These are phyloP conservation scores for Tuber calosporum DNA, from an alignment of 495 filamentous ascomycete species.

Conservation along the genomic window DNA sequence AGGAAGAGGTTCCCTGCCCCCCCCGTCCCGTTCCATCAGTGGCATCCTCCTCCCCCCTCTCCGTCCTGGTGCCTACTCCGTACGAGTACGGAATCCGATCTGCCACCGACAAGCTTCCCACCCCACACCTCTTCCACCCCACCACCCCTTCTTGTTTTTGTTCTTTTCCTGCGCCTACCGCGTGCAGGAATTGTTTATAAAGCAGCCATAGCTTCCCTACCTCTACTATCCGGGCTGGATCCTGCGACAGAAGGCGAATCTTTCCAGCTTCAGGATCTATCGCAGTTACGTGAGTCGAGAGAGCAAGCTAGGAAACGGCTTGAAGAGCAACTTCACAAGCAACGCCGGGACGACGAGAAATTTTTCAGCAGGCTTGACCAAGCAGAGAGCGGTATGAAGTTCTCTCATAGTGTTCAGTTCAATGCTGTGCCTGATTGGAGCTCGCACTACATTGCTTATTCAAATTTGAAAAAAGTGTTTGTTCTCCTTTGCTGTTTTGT, in stretches of 20 bases:
- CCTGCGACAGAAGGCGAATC: conserved; percentile 24
- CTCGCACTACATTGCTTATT: conserved; percentile 93
- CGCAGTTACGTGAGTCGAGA: conserved; percentile 20
- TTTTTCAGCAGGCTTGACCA: conserved; percentile 51
- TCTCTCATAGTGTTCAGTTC: conserved; percentile 98
- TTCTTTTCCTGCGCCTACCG: conserved; percentile 25
- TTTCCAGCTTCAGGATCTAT: conserved; percentile 35
- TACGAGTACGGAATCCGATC: neutral
- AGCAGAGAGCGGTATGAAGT: conserved; percentile 85
- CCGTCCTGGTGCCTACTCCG: neutral
- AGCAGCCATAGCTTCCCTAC: conserved; percentile 32
- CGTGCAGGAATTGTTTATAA: conserved; percentile 35
- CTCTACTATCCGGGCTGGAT: conserved; percentile 22
- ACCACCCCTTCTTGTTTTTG: neutral
- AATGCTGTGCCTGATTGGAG: conserved; percentile 99
- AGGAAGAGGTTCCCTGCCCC: neutral
- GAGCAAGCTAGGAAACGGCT: conserved; percentile 14
- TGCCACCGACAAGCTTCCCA: conserved; percentile 3
- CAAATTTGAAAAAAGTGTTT: conserved; percentile 96
- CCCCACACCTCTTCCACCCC: conserved; percentile 2
- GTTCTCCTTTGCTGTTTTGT: conserved; percentile 41
- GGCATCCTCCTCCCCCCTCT: neutral
- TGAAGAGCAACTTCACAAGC: conserved; percentile 18
- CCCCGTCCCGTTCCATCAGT: neutral
- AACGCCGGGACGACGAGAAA: conserved; percentile 37